phyloP scores from a whole-genome alignment of 176 grass and related monocot genomes.

The Carex parvula region DNA sequence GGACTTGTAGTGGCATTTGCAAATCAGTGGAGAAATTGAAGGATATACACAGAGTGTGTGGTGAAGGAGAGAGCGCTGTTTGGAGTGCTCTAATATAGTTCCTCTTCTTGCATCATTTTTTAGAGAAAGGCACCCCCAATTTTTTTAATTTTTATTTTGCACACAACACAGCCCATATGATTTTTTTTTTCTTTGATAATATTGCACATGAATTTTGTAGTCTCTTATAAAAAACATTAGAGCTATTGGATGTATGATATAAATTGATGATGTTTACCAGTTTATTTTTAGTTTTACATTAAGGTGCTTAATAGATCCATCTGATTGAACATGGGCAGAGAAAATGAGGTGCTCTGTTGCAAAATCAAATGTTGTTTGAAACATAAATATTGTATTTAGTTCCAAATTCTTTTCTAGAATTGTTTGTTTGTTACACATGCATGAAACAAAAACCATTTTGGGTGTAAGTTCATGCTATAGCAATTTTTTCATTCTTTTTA shows the following conservation, averaged over 20 bases:
- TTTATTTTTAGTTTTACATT: not conserved
- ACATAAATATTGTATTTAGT: not conserved
- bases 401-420: not conserved
- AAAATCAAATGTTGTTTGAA: not conserved
- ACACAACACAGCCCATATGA: not conserved
- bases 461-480: too few relatives aligned
- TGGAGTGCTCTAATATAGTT: conserved; percentile 65
- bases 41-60: conserved; percentile 55
- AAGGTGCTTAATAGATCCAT: not conserved
- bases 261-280: not conserved
- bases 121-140: not conserved
- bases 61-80: conserved; percentile 63
- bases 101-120: not conserved
- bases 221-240: not conserved
- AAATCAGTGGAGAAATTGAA: conserved; percentile 73
- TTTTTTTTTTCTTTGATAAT: not conserved
- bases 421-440: not conserved
- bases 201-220: not conserved
- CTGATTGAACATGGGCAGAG: not conserved
- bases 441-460: too few relatives aligned
- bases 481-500: too few relatives aligned
- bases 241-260: conserved; percentile 18
- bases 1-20: conserved; percentile 87
- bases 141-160: not conserved
- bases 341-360: not conserved